These are phyloP conservation scores for Pythium biforme DNA, from an alignment of 352 stramenopile genomes.

Conservation along the genomic window DNA sequence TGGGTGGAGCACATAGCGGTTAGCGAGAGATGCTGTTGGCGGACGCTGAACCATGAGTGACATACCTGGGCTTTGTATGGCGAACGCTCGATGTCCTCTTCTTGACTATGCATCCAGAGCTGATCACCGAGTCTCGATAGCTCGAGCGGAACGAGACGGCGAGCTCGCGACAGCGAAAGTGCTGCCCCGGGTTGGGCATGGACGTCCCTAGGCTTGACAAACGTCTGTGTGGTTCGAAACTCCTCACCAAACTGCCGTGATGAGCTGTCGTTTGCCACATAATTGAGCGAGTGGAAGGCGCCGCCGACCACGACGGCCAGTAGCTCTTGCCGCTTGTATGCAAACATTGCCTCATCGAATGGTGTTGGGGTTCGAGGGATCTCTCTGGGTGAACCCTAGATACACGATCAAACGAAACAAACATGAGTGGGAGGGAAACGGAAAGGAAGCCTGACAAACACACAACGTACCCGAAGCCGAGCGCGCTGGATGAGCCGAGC, in stretches of 20 bases:
- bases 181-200: background rate
- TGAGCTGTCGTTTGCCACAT: background rate
- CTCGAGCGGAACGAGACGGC: background rate
- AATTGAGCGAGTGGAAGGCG: background rate
- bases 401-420: too few species aligned
- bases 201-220: background rate
- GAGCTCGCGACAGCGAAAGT: background rate
- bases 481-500: background rate
- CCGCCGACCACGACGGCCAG: background rate
- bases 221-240: background rate
- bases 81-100: background rate
- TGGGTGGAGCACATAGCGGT: background rate
- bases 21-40: too few species aligned
- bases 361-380: background rate
- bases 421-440: too few species aligned
- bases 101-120: background rate
- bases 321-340: background rate
- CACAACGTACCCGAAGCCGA: background rate
- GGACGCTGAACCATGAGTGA: too few species aligned
- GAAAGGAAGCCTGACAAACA: too few species aligned
- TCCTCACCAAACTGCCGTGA: background rate
- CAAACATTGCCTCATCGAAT: background rate
- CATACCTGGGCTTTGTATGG: background rate
- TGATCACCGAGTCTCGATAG: background rate
- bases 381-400: too few species aligned